Evolutionary conservation across 2,329 filamentous ascomycete species (phyloP).

Genomic region (Talaromyces funiculosus): DNA sequence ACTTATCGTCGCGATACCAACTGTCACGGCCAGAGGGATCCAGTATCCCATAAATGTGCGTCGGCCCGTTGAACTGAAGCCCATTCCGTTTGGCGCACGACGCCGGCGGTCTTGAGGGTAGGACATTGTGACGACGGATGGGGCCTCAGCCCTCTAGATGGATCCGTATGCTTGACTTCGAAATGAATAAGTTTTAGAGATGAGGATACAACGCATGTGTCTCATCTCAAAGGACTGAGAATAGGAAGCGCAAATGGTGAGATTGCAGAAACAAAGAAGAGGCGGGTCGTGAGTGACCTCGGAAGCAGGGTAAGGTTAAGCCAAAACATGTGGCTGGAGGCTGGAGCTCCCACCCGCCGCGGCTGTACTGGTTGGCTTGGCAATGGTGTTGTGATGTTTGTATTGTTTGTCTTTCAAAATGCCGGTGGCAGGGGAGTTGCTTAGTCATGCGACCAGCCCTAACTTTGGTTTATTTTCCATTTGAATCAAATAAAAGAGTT

Average conservation of each 20-base stretch:
- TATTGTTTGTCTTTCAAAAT: slow-evolving; percentile 23
- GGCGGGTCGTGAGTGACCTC: slow-evolving; percentile 28
- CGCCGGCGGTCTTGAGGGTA: slow-evolving; percentile 35
- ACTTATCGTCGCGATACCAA: slow-evolving; percentile 80
- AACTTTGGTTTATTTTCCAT: too few species aligned
- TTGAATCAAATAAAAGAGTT: too few species aligned
- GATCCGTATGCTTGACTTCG: background rate
- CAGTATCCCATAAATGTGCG: slow-evolving; percentile 60
- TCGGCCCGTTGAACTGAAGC: slow-evolving; percentile 38
- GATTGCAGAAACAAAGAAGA: slow-evolving; percentile 10
- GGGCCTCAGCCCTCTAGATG: background rate
- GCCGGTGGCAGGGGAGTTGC: slow-evolving; percentile 21
- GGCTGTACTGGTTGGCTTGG: slow-evolving; percentile 19
- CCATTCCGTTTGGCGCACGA: slow-evolving; percentile 27
- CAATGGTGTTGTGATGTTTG: slow-evolving; percentile 21
- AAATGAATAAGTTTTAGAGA: slow-evolving; percentile 16
- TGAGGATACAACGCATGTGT: background rate
- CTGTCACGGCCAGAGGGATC: slow-evolving; percentile 80
- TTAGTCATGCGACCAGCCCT: background rate
- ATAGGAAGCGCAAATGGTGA: slow-evolving; percentile 14
- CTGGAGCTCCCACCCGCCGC: slow-evolving; percentile 17
- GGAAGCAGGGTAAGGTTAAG: slow-evolving; percentile 19
- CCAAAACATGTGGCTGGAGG: slow-evolving; percentile 39
- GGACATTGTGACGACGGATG: slow-evolving; percentile 32
- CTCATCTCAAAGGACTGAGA: background rate